Base-by-base conservation (phyloP, 129 eudicot species). In the Arctium minus region DNA sequence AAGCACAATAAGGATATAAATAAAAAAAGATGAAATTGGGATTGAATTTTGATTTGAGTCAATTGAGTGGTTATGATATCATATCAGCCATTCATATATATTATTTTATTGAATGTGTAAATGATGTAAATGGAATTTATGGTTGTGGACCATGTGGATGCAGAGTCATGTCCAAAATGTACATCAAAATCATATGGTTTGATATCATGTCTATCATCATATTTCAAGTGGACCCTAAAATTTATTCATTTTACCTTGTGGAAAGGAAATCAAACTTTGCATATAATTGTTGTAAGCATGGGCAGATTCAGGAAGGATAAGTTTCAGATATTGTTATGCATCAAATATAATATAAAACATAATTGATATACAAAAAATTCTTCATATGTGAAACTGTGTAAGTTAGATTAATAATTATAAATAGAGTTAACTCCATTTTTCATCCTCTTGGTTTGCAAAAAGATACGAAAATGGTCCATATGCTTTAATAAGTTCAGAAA, bases 71-170 rank as follows among this genome's bases (percentile, higher is more conserved):
- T 75, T 75, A 69, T 42, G 85, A 82, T 82, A 37, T 75, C 85
- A 65, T 68, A 76, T 81, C 68, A 56, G n/a, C 79, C 40, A 46
- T 48, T 38, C 32, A 73, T 39, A n/a, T 15, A 73, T 39, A n/a
- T 15, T 5, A 17, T 37, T 60, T 60, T 10, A 8, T 22, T 72
- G 68, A n/a, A 17, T 22, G 65, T 53, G 22, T 53, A 53, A 48
- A 13, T 68, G 81, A 33, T 82, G 65, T 83, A 27, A 83, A 83
- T 77, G 78, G 71, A 77, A 73, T 70, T 83, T 30, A 77, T 77
- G 60, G 74, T 29, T 83, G 86, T 83, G 86, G 86, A 60, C 86
- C 86, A 70, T 70, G 82, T 83, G 72, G 73, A 22, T 18, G 35
- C 53, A 40, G 67, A 81, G 85, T 75, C 75, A 75, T 68, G 56